These are phyloP conservation scores for Xylariales sp. DNA, from an alignment of 2,329 filamentous ascomycete species.

Conservation along the genomic window DNA sequence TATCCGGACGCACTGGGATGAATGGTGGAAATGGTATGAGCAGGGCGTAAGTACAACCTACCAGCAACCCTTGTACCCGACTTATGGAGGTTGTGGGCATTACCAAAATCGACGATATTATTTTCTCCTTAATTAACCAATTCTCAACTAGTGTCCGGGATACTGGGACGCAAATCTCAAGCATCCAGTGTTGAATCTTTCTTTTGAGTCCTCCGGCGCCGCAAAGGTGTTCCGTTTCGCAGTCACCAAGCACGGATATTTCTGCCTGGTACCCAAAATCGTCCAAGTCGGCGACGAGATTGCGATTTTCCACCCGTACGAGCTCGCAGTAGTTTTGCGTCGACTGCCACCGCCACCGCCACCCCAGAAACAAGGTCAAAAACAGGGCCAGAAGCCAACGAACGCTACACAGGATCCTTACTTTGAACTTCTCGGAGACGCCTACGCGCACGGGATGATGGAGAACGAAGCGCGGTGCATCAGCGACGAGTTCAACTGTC, in stretches of 20 bases:
- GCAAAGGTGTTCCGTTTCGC: conserved; percentile 40
- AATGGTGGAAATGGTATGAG: conserved; percentile 33
- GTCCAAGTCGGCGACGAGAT: conserved; percentile 37
- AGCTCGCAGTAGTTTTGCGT: conserved; percentile 31
- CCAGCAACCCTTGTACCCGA: too few species aligned
- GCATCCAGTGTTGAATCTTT: conserved; percentile 20
- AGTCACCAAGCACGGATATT: conserved; percentile 41
- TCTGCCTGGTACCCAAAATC: conserved; percentile 40
- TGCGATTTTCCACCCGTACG: conserved; percentile 38
- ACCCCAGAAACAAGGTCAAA: not conserved
- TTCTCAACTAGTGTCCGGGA: conserved; percentile 23
- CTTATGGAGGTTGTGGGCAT: too few species aligned
- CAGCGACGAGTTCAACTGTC: conserved; percentile 41
- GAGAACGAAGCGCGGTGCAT: conserved; percentile 43
- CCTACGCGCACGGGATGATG: conserved; percentile 45
- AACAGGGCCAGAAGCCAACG: not conserved
- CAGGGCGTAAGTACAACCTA: conserved; percentile 26
- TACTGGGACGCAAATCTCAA: conserved; percentile 25
- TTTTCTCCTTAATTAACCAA: not conserved
- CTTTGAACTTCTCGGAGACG: conserved; percentile 43
- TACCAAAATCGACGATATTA: too few species aligned
- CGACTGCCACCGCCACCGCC: conserved; percentile 11
- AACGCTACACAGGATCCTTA: conserved; percentile 18
- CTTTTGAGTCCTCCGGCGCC: conserved; percentile 35
- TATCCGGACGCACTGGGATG: conserved; percentile 27